phyloP scores from a whole-genome alignment of 2,329 filamentous ascomycete species.

The Alternaria consortialis region DNA sequence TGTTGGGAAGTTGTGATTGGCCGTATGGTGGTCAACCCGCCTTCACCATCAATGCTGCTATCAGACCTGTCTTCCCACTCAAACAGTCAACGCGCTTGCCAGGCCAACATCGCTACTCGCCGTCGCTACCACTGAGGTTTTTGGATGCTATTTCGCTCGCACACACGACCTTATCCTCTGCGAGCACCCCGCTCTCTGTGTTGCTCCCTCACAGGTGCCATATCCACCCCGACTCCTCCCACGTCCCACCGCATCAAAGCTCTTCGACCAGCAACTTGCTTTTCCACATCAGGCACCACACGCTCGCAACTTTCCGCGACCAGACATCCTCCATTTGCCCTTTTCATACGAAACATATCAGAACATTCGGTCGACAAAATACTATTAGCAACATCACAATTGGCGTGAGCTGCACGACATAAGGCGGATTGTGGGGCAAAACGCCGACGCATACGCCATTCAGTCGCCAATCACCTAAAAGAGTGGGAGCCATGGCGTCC shows the following conservation, averaged over 20 bases:
- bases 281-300: constrained; percentile 2
- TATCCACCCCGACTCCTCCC: constrained; percentile 4
- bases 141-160: constrained; percentile 28
- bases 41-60: constrained; percentile 26
- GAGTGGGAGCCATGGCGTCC: constrained; percentile 32
- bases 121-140: constrained; percentile 22
- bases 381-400: not conserved
- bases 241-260: constrained; percentile 14
- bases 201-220: constrained; percentile 6
- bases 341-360: not conserved
- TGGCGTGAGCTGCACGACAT: constrained; percentile 6
- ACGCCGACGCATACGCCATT: constrained; percentile 7
- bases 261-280: constrained; percentile 7
- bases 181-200: constrained; percentile 5
- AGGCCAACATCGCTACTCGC: constrained; percentile 19
- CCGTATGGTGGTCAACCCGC: constrained; percentile 3
- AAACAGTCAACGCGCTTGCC: constrained; percentile 27
- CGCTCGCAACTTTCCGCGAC: not conserved
- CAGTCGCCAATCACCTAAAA: constrained; percentile 3
- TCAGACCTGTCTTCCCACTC: constrained; percentile 20
- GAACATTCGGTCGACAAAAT: not conserved
- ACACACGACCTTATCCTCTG: constrained; percentile 10
- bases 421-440: constrained; percentile 7
- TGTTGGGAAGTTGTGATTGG: constrained; percentile 13
- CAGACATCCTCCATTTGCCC: not conserved